Evolutionary conservation across 257 asterid genomes (phyloP), one percentile per base, ranked within the genome.

Genomic region (Anisodus acutangulus): DNA sequence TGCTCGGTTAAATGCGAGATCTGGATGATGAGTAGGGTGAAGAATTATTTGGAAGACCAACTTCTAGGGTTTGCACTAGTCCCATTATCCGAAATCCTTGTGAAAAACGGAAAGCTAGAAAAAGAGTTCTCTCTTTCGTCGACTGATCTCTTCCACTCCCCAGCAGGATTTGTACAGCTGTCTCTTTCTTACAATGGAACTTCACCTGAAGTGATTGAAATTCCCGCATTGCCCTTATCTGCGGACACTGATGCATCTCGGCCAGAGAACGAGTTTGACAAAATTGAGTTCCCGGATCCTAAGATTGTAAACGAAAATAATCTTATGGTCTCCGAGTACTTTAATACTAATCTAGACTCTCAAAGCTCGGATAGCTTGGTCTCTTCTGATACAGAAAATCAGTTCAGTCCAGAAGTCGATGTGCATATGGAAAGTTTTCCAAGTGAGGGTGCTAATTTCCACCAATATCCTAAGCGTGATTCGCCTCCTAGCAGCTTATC

Each of bases 11-110:
- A 96, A 84, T 96, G 99, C 80, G 98, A 94, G 91, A 87, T 96
- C 85, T 96, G 98, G 98, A 96, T 96, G 99, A 93, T 94, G 35
- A 96, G 99, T 88, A 90, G 98, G 90, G 99, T 95, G 85, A 91
- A 84, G 89, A 97, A 97, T 85, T 97, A 97, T 86, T 91, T 95
- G 6, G 96, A 97, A 87, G 99, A 97, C 64, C 99, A 97, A 88
- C 90, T 97, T 88, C 92, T 96, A 3, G 99, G 99, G 6, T 94
- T 96, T 81, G 94, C 98, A 62, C 86, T 96, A 88, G 97, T 96
- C 76, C 98, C 98, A 11, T 53, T 97, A 1, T 93, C 98, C 76
- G 98, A 97, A 82, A 86, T 97, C 84, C 82, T 95, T 68, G 82
- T 90, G 78, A 87, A 88, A 49, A 81, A 87, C 43, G 96, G 98